phyloP scores from a whole-genome alignment of 1,284 basidiomycete species.

The Cystobasidiaceae sp. region DNA sequence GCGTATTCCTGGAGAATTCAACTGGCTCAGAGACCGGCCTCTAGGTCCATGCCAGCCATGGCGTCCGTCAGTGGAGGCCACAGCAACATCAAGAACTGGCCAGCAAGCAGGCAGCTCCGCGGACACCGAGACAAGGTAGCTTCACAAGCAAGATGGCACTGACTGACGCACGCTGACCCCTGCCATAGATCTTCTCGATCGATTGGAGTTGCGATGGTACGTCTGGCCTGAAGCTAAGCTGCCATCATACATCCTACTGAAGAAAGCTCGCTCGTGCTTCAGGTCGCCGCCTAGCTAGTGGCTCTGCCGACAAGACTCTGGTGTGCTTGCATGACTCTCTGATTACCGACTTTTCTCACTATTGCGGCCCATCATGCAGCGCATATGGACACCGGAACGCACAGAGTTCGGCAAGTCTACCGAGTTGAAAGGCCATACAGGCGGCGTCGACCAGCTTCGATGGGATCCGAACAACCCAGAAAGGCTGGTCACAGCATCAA shows the following conservation, averaged over 20 bases:
- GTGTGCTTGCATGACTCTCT: neutral
- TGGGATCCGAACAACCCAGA: conserved; percentile 33
- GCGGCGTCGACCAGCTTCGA: conserved; percentile 20
- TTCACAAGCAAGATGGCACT: neutral
- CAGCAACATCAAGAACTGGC: conserved; percentile 29
- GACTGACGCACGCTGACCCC: neutral
- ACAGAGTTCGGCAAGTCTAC: conserved; percentile 30
- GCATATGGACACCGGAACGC: conserved; percentile 32
- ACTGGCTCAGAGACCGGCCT: too few species aligned
- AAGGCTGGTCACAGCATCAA: conserved; percentile 23
- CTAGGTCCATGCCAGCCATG: too few species aligned
- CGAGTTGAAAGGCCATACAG: conserved; percentile 29
- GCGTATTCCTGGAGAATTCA: too few species aligned
- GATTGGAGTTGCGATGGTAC: conserved; percentile 32
- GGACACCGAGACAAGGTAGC: conserved; percentile 25
- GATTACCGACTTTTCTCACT: neutral
- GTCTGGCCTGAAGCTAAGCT: neutral
- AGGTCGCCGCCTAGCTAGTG: conserved; percentile 26
- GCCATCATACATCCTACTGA: neutral
- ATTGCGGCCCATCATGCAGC: neutral
- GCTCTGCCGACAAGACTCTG: conserved; percentile 24
- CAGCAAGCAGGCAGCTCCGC: conserved; percentile 5
- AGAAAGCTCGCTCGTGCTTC: neutral
- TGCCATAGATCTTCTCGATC: conserved; percentile 15
- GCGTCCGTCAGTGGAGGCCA: too few species aligned